Conservation (phyloP, 202 grass and related monocot genomes). For the Tripidium arundinaceum region DNA sequence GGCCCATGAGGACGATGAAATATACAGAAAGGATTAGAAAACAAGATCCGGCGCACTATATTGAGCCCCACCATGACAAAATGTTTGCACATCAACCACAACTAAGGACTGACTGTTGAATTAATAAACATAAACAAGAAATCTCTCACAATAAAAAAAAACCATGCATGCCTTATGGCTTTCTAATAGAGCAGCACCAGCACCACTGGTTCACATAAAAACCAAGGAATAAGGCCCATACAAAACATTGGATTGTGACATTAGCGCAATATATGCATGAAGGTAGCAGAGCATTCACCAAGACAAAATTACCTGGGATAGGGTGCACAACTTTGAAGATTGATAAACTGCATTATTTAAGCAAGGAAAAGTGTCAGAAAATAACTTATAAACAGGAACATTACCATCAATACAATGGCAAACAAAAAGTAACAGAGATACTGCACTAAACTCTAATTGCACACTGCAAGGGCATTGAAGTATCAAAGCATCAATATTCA, state of each 20-base stretch:
- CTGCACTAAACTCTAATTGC: neutral
- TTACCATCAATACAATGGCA: no score
- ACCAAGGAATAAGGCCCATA: no score
- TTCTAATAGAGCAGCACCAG: neutral
- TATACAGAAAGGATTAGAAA: neutral
- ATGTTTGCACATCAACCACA: neutral
- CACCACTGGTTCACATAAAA: neutral
- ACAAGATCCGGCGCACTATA: neutral
- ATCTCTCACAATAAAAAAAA: no score
- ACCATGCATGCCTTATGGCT: neutral
- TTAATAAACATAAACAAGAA: neutral
- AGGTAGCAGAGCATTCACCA: no score
- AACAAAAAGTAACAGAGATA: neutral
- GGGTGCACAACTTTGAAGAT: no score
- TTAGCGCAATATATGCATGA: no score
- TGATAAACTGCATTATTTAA: no score
- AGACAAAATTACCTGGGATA: no score
- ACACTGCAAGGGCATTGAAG: neutral
- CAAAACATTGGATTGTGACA: no score
- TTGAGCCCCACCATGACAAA: neutral
- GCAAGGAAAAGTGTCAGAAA: no score
- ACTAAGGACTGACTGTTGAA: neutral
- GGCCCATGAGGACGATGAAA: neutral
- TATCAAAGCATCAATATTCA: slow-evolving; percentile 5
- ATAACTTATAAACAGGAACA: no score